Evolutionary conservation across 2,329 filamentous ascomycete genomes (phyloP), one percentile per base, ranked within the genome.

Genomic region (Immersiporthe knoxdaviesiana): DNA sequence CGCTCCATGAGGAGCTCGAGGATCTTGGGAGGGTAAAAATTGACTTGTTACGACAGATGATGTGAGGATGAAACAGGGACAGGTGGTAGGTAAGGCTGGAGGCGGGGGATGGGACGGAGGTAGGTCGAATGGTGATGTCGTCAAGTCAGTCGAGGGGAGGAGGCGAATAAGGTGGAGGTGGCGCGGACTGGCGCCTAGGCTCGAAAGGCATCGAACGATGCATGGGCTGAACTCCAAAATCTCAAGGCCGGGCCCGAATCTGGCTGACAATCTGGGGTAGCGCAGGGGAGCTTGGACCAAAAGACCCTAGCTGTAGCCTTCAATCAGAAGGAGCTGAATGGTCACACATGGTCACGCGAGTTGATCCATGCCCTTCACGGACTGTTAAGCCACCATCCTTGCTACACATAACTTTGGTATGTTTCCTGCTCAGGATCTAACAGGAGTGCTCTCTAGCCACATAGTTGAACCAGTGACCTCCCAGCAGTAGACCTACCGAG

Each of bases 231-330:
- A 47, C 44, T 47, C 44, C 44, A 47, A 47, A 47, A 47, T n/a
- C 63, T 7, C 24, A 56, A 30, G 24, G 52, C 30, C 52, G 6
- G 24, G 52, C 24, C 52, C 24, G 12, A 56, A 52, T 30, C 52
- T 56, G 52, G 59, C 62, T 68, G 52, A 68, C 69, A 71, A 69
- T 71, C 69, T 63, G 69, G 69, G 69, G 69, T 69, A 71, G 69
- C 64, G 52, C 39, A 47, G 68, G n/a, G n/a, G 59, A 54, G 66
- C 69, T 62, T 65, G 65, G 58, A 41, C 37, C 30, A 27, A 30
- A 35, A n/a, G 32, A 14, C 32, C 59, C 59, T 37, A 3, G 24
- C 37, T 32, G 44, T 10, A n/a, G 59, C 63, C n/a, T 52, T 59
- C 63, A 71, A 71, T 71, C 69, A 67, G 44, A 47, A 35, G 30